Base-by-base conservation (phyloP, 2,329 filamentous ascomycete genomes). In the Phyllosticta citribraziliensis region DNA sequence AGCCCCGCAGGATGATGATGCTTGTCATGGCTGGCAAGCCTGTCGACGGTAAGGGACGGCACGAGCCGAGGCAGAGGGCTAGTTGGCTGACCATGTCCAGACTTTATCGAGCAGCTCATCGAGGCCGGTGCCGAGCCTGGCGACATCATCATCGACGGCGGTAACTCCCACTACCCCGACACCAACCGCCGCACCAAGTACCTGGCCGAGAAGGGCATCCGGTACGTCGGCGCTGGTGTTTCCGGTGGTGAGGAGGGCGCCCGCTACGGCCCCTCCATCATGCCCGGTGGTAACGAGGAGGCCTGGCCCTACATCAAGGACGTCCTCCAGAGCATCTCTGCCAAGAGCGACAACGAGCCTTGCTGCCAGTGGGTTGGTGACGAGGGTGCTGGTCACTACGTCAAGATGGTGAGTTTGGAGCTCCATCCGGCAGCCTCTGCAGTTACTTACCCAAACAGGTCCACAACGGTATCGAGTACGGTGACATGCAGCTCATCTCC, bases 331-430 rank as follows among this genome's bases (percentile, higher is more conserved):
- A 86, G 86, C 82, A 96, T 99, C 75, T 85, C 94, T 66, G 94
- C 94, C 78, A 97, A 99, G 87, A 95, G 89, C 78, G 93, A 97
- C 73, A 88, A 87, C 72, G 94, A 99, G 84, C 81, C 94, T 67
- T 99, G 94, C 87, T 99, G 94, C 76, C 94, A 99, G 80, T 99
- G 94, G 94, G 94, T 99, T 72, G 94, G 94, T 82, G 94, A 97
- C 80, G 91, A 97, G 79, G 94, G 94, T 86, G 90, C 94, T 80
- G 94, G 94, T 71, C 94, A 99, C 87, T 99, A 97, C 84, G 93
- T 99, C 83, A 99, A 99, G 89, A 99, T 99, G 94, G 94, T 63
- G 17, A 60, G 61, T 58, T 53, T 52, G 4, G 9, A 19, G 5
- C 25, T 40, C 8, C 19, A 47, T 8, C 27, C 25, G 20, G n/a